Evolutionary conservation across 2,329 filamentous ascomycete genomes (phyloP), one percentile per base, ranked within the genome.

Genomic region (Cladophialophora bantiana): DNA sequence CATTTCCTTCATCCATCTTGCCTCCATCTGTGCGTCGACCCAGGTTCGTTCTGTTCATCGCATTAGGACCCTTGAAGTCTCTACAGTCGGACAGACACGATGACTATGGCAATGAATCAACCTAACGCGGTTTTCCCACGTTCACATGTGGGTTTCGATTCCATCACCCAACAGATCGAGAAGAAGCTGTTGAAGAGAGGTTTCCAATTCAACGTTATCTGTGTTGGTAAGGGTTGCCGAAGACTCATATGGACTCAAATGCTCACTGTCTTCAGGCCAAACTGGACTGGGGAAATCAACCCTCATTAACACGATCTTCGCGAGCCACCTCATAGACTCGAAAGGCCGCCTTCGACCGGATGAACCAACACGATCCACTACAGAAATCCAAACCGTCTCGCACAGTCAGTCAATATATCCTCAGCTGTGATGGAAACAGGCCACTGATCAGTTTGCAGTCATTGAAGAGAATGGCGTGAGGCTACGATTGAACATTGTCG

Each of bases 151-250:
- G 95, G 95, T 88, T 99, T 99, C 86, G 95, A 99, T 86, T 97
- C 93, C 86, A 99, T 99, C 87, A 99, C 95, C 76, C 93, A 90
- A 74, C 95, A 99, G 86, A 99, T 99, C 77, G 95, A 99, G 90
- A 91, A 92, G 85, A 99, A 99, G 90, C 90, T 98, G 79, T 83
- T 99, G 84, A 99, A 99, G 88, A 93, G 95, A 83, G 95, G 95
- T 76, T 99, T 99, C 83, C 95, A 99, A 83, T 99, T 99, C 89
- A 99, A 99, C 81, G 91, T 98, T 78, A 98, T 98, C 82, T 97
- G 94, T 81, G 95, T 98, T 81, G 95, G 95, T 98, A 86, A 81
- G 94, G 90, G 70, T 62, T 35, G 26, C 3, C 38, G 7, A 34
- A 31, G 18, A 45, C 32, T 45, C 7, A 34, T n/a, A 50, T 42